Evolutionary conservation across 1,139 yeast species (phyloP).

Genomic region (Williopsis jadinii): DNA sequence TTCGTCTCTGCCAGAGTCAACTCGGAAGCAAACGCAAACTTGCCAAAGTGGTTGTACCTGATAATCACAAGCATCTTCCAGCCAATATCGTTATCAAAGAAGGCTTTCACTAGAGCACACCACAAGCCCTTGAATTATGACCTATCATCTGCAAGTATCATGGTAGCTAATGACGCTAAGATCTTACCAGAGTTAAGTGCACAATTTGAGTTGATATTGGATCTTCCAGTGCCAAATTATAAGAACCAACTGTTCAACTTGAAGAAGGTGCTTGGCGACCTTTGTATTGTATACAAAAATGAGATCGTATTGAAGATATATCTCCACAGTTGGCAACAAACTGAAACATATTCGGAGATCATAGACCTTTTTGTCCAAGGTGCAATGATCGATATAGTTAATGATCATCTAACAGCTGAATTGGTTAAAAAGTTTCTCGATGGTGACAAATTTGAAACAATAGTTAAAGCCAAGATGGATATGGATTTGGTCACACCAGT

Average conservation of each 20-base stretch:
- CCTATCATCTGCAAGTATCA: constrained; percentile 1
- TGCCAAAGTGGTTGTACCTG: constrained; percentile 14
- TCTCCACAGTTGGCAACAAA: constrained; percentile 15
- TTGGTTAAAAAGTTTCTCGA: constrained; percentile 4
- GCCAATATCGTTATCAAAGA: constrained; percentile 5
- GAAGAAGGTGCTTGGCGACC: constrained; percentile 10
- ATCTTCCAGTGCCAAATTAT: constrained; percentile 7
- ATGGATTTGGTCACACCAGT: constrained; percentile 23
- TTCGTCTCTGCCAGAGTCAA: constrained; percentile 8
- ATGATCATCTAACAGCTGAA: constrained; percentile 3
- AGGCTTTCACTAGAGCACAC: neutral
- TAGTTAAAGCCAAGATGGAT: constrained; percentile 15
- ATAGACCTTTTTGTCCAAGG: constrained; percentile 3
- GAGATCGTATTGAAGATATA: constrained; percentile 10
- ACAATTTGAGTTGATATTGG: constrained; percentile 1
- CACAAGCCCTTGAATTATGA: constrained; percentile 1
- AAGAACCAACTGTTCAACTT: constrained; percentile 18
- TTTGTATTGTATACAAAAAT: constrained; percentile 7
- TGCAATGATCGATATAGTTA: constrained; percentile 5
- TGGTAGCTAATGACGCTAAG: constrained; percentile 2
- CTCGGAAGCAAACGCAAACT: constrained; percentile 7
- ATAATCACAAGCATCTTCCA: constrained; percentile 10
- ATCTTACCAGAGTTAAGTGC: constrained; percentile 9
- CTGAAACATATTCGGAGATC: constrained; percentile 4
- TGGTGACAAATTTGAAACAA: constrained; percentile 8